phyloP scores from a whole-genome alignment of 805 yeast genomes.

The Candida xyloterini region DNA sequence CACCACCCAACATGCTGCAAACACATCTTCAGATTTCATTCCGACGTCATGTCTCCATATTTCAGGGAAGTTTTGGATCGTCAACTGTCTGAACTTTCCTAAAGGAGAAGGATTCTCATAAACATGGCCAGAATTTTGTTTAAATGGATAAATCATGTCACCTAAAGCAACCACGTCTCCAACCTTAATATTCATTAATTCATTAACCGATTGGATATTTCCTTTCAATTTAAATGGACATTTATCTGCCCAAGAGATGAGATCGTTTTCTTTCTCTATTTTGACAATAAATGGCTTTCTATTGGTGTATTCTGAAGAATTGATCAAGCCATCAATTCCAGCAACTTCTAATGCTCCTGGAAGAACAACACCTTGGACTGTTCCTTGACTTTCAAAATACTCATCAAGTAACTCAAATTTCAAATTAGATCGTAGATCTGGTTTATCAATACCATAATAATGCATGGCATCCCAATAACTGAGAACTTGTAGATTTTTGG shows the following conservation, averaged over 20 bases:
- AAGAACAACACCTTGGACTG: slow-evolving; percentile 68
- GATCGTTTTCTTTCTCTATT: slow-evolving; percentile 42
- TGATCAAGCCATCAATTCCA: slow-evolving; percentile 38
- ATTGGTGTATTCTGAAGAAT: slow-evolving; percentile 44
- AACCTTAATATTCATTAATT: slow-evolving; percentile 40
- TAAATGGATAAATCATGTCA: slow-evolving; percentile 33
- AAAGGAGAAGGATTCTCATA: slow-evolving; percentile 96
- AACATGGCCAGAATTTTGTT: slow-evolving; percentile 25
- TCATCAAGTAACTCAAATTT: slow-evolving; percentile 47
- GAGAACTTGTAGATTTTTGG: slow-evolving; percentile 36
- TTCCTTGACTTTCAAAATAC: slow-evolving; percentile 29
- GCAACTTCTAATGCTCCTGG: slow-evolving; percentile 40
- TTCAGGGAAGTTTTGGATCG: slow-evolving; percentile 53
- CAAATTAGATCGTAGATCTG: slow-evolving; percentile 72
- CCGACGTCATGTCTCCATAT: slow-evolving; percentile 43
- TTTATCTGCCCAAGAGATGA: slow-evolving; percentile 42
- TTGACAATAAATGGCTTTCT: slow-evolving; percentile 59
- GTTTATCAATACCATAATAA: slow-evolving; percentile 88
- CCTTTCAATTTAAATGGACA: slow-evolving; percentile 15
- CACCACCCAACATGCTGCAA: slow-evolving; percentile 81
- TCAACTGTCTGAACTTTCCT: slow-evolving; percentile 78
- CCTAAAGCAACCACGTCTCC: slow-evolving; percentile 80
- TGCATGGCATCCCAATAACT: slow-evolving; percentile 68
- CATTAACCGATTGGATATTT: slow-evolving; percentile 24
- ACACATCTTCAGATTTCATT: slow-evolving; percentile 32